A percentile compares a stretch with the other conserved stretches of the same genome.
phyloP scores from a whole-genome alignment of 257 asterid genomes.

The Nicotiana tomentosiformis region DNA sequence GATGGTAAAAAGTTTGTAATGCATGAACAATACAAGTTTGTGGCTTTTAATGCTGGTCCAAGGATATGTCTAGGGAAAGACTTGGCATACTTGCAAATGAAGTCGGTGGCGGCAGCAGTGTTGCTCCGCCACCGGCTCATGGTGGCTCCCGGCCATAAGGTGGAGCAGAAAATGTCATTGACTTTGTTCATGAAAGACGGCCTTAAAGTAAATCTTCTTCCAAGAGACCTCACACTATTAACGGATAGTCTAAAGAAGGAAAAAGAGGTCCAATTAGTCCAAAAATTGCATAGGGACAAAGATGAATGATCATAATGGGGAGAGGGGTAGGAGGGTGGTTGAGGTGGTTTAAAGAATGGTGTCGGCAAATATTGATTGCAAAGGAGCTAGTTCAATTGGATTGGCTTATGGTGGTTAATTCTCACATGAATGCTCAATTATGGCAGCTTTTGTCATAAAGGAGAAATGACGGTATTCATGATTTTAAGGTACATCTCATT shows the following conservation, averaged over 20 bases:
- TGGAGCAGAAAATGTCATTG: conserved; percentile 90
- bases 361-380: not conserved
- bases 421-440: conserved; percentile 13
- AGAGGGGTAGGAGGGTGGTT: conserved; percentile 30
- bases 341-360: conserved; percentile 33
- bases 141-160: conserved; percentile 48
- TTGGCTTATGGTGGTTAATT: not conserved
- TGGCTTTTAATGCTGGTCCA: conserved; percentile 92
- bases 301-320: not conserved
- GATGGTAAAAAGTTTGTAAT: conserved; percentile 39
- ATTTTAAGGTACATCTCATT: conserved; percentile 5
- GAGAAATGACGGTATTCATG: not conserved
- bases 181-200: conserved; percentile 87
- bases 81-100: conserved; percentile 82
- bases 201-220: conserved; percentile 46
- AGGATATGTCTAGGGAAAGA: conserved; percentile 83
- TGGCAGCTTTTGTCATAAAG: not conserved
- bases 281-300: not conserved
- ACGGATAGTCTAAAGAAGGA: conserved; percentile 21
- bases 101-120: conserved; percentile 80
- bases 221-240: conserved; percentile 42
- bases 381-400: not conserved
- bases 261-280: not conserved
- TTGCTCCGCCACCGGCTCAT: conserved; percentile 68
- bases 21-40: conserved; percentile 76